Conservation (phyloP, 176 grass and related monocot species). For the Zoysia japonica region DNA sequence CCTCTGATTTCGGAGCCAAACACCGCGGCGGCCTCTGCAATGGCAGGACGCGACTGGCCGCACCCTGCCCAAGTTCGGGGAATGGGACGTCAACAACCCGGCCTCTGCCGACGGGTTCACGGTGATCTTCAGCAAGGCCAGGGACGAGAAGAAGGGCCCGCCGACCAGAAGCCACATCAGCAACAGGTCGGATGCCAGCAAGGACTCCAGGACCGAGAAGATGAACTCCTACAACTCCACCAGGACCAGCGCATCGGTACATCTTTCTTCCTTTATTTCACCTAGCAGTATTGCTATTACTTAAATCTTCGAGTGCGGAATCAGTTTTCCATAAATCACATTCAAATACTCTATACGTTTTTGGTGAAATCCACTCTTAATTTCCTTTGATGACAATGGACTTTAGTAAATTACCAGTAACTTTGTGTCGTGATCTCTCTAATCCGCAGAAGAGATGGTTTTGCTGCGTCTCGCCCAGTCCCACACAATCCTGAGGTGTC, state of each 20-base stretch:
- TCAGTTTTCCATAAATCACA: background rate
- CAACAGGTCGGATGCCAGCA: constrained; percentile 51
- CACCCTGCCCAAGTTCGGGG: constrained; percentile 77
- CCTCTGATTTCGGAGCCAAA: too few relatives aligned
- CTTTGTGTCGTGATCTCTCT: background rate
- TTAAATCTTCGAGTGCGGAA: background rate
- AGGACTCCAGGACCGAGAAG: constrained; percentile 43
- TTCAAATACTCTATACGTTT: too few relatives aligned
- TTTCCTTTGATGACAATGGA: background rate
- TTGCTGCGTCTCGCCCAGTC: constrained; percentile 79
- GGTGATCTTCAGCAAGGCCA: constrained; percentile 93
- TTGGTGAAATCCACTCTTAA: too few relatives aligned
- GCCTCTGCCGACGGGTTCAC: constrained; percentile 89
- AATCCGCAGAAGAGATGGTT: constrained; percentile 85
- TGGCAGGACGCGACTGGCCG: constrained; percentile 58
- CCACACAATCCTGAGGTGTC: constrained; percentile 63
- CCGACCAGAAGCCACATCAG: constrained; percentile 33
- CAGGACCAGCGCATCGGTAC: constrained; percentile 57
- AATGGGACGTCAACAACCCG: constrained; percentile 91
- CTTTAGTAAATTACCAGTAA: background rate
- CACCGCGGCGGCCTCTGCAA: background rate
- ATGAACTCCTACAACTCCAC: constrained; percentile 44
- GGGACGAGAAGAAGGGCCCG: constrained; percentile 78
- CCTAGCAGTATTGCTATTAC: background rate
- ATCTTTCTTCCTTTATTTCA: background rate